Conservation (phyloP, 805 yeast genomes). For the Komagataella mondaviorum region DNA sequence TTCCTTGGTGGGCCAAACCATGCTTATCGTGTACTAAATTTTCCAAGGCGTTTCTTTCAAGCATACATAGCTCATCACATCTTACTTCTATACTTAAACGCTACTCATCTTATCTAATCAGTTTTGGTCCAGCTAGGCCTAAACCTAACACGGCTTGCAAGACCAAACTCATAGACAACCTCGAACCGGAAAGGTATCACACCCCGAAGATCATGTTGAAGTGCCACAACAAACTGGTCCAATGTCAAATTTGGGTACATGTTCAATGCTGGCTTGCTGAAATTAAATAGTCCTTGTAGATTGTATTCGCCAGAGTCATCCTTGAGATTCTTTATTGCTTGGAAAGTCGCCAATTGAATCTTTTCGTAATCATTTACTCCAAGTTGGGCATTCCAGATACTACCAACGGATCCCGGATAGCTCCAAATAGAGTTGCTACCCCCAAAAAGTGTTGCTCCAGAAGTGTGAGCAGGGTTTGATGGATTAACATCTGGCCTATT, state of each 20-base stretch:
- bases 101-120: background rate
- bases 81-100: background rate
- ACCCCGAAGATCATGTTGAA: conserved; percentile 18
- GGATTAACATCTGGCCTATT: background rate
- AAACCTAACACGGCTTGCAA: conserved; percentile 27
- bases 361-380: conserved; percentile 15
- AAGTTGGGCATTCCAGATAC: conserved; percentile 1
- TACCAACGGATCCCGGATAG: conserved; percentile 3
- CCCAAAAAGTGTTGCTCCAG: background rate
- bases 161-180: conserved; percentile 26
- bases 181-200: conserved; percentile 23
- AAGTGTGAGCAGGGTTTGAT: background rate
- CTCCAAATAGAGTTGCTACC: conserved; percentile 13
- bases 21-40: background rate
- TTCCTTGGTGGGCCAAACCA: background rate
- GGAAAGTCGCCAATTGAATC: conserved; percentile 27
- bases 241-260: conserved; percentile 17
- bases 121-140: background rate
- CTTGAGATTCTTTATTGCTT: conserved; percentile 2
- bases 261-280: conserved; percentile 11
- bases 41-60: background rate
- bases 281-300: conserved; percentile 10
- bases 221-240: conserved; percentile 16
- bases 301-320: background rate
- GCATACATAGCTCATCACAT: background rate